Evolutionary conservation across 495 filamentous ascomycete species (phyloP).

Genomic region (Penicillium odoratum): DNA sequence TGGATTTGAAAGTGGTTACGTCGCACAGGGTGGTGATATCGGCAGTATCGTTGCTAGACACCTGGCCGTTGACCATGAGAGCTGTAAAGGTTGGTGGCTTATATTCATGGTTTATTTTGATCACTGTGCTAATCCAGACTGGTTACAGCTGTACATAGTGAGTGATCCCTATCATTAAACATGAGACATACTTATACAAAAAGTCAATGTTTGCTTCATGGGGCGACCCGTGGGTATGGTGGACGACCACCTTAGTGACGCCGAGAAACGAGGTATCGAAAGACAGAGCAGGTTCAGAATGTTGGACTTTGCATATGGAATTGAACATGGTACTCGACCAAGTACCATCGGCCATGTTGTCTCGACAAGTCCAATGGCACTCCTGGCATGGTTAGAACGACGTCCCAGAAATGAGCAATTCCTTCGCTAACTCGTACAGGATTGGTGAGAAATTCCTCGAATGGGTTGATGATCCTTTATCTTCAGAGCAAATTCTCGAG

Average conservation of each 20-base stretch:
- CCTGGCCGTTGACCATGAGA: constrained; percentile 39
- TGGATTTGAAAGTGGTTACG: constrained; percentile 60
- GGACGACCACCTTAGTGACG: constrained; percentile 42
- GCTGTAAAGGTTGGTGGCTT: constrained; percentile 43
- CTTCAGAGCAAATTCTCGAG: constrained; percentile 56
- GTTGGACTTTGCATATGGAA: constrained; percentile 52
- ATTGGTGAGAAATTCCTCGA: constrained; percentile 67
- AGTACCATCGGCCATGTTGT: constrained; percentile 63
- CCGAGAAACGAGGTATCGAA: constrained; percentile 37
- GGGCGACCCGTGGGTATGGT: constrained; percentile 59
- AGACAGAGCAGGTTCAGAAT: constrained; percentile 33
- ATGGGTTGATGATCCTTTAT: constrained; percentile 58
- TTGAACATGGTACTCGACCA: constrained; percentile 59
- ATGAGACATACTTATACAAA: constrained; percentile 1
- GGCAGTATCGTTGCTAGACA: constrained; percentile 52
- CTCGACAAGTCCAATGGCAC: constrained; percentile 56
- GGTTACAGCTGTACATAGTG: constrained; percentile 35
- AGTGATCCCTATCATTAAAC: constrained; percentile 9
- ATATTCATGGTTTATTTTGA: background rate
- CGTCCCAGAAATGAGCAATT: background rate
- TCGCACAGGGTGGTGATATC: constrained; percentile 68
- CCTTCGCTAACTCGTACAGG: constrained; percentile 32
- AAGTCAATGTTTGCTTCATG: constrained; percentile 43
- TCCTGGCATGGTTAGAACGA: constrained; percentile 60
- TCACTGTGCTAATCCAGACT: constrained; percentile 6